A percentile compares a stretch with the other conserved stretches of the same genome.
Conservation (phyloP, 352 stramenopile genomes). For the Globisporangium megalacanthum region DNA sequence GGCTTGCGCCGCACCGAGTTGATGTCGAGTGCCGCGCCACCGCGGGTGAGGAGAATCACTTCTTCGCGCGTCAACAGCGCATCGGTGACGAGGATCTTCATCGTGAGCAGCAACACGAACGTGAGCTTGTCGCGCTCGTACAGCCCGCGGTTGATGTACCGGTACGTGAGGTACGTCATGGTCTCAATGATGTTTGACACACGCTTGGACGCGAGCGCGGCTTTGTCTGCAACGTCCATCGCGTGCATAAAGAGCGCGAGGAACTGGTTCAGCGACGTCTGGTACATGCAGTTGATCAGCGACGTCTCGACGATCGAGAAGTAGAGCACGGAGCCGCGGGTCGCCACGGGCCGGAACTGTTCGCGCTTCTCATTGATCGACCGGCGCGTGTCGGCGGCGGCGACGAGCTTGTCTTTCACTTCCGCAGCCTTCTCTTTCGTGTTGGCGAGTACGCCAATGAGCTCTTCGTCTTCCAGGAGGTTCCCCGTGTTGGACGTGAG, state of each 20-base stretch:
- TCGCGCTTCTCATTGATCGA: constrained; percentile 98
- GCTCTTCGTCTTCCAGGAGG: constrained; percentile 97
- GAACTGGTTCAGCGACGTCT: constrained; percentile 98
- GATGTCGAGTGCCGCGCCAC: constrained; percentile 95
- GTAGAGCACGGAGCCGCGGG: constrained; percentile 95
- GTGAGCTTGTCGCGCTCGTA: constrained; percentile 99
- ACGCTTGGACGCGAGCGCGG: constrained; percentile 95
- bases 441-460: constrained; percentile 97
- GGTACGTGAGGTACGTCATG: constrained; percentile 99
- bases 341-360: constrained; percentile 97
- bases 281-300: constrained; percentile 99
- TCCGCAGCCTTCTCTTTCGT: constrained; percentile 98
- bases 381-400: constrained; percentile 94
- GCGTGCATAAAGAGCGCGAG: constrained; percentile 96
- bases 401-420: constrained; percentile 97
- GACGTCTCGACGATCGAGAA: constrained; percentile 99
- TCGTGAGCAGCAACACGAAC: constrained; percentile 95
- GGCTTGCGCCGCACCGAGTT: constrained; percentile 95
- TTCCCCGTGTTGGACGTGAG: constrained; percentile 97
- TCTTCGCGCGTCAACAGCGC: constrained; percentile 91
- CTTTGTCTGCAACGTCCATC: constrained; percentile 97
- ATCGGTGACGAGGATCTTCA: constrained; percentile 98
- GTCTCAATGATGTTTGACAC: constrained; percentile 99
- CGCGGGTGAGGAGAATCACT: constrained; percentile 93
- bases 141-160: constrained; percentile 97